Evolutionary conservation across 2,329 filamentous ascomycete genomes (phyloP), one percentile per base, ranked within the genome.

Genomic region (Trichoderma brevicompactum): DNA sequence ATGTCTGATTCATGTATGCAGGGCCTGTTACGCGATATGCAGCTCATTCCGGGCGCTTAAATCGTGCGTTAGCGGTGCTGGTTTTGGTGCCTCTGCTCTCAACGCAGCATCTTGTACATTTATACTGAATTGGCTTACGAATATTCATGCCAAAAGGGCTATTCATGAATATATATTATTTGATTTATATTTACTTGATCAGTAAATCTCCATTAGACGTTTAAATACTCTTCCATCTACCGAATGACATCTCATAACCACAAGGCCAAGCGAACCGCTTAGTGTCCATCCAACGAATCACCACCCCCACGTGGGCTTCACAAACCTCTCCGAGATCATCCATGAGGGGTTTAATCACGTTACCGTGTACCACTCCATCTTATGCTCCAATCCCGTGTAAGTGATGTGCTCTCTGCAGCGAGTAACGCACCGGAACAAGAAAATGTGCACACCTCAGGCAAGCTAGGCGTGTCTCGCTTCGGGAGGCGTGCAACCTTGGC

Each of bases 241-340:
- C 53, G 23, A 28, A 28, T 28, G 23, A 2, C 23, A 28, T 28
- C 23, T 28, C 23, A 28, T 5, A 28, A 28, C 2, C 23, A 28
- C 23, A 28, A 28, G 23, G 23, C 23, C 23, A 28, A 28, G 23
- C 23, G 23, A 28, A 5, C 23, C 2, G 5, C 23, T 28, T 5
- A 28, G 23, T 28, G 5, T 28, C 23, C 23, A 28, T 28, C 44
- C 60, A 48, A 44, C 73, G 71, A 74, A 74, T 74, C 72, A 74
- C 67, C 66, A 61, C 62, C 68, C 73, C 71, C 73, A 74, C 73
- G 73, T 74, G 71, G 69, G 32, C 59, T 43, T 34, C 38, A 44
- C 48, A 15, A 60, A 40, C 44, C 19, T 59, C 48, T 46, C 48
- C 59, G 48, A 46, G 28, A 46, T 44, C 48, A 13, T 53, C 59